Percentiles rank a stretch among this genome's conserved stretches.
phyloP scores from a whole-genome alignment of 345 rosid genomes.

The Lepidium aucheri region DNA sequence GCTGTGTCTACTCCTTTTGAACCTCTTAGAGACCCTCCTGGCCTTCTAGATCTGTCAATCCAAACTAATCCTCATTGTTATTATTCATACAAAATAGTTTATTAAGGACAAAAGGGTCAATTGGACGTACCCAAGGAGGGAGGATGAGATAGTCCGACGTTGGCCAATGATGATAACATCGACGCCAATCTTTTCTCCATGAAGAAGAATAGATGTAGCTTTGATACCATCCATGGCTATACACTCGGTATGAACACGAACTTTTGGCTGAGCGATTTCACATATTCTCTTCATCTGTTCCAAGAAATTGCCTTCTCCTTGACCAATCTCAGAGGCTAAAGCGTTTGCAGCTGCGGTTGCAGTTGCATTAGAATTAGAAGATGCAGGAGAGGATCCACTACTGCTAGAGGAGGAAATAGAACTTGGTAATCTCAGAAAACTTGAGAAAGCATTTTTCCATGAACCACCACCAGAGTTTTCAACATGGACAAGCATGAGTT shows the following conservation, averaged over 20 bases:
- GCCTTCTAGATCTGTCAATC: conserved; percentile 33
- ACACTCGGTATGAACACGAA: conserved; percentile 32
- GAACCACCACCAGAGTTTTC: conserved; percentile 30
- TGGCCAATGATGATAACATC: conserved; percentile 73
- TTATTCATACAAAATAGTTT: not conserved
- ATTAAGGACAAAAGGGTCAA: not conserved
- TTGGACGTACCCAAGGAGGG: conserved; percentile 46
- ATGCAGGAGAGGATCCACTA: not conserved
- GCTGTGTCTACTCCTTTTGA: conserved; percentile 55
- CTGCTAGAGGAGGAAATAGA: conserved; percentile 13
- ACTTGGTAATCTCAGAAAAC: conserved; percentile 37
- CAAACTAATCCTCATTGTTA: not conserved
- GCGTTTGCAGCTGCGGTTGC: not conserved
- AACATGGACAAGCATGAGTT: conserved; percentile 53
- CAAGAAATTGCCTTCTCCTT: conserved; percentile 43
- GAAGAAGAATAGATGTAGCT: conserved; percentile 48
- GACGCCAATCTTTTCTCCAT: conserved; percentile 36
- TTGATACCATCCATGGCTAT: conserved; percentile 41
- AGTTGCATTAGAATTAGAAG: not conserved
- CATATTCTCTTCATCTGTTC: conserved; percentile 62
- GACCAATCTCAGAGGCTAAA: conserved; percentile 27
- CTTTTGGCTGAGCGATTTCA: conserved; percentile 51
- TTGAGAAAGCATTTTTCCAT: conserved; percentile 51
- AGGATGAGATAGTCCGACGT: conserved; percentile 53
- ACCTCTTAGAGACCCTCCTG: conserved; percentile 42